Conservation (phyloP, 352 stramenopile species). For the Blastocystis sp. region DNA sequence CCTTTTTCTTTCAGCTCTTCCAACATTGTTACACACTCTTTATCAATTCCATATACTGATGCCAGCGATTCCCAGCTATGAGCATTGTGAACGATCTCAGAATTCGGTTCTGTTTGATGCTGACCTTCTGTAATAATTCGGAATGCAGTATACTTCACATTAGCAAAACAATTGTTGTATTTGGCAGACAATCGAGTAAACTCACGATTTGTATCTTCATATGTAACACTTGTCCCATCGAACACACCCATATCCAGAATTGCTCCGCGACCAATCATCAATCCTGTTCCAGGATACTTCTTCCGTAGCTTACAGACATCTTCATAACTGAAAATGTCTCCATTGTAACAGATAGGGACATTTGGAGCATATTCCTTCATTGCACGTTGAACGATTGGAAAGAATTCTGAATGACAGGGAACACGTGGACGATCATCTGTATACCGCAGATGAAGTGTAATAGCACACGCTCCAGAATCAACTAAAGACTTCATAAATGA, state of each 20-base stretch:
- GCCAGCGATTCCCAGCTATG: conserved; percentile 54
- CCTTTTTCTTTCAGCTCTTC: conserved; percentile 8
- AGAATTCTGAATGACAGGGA: conserved; percentile 53
- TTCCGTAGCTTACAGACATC: conserved; percentile 71
- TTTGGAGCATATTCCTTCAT: conserved; percentile 60
- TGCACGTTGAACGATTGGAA: conserved; percentile 59
- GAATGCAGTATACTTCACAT: conserved; percentile 61
- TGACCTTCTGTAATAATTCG: conserved; percentile 53
- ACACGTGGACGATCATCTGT: conserved; percentile 63
- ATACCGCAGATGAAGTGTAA: conserved; percentile 64
- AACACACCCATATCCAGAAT: conserved; percentile 71
- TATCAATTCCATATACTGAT: conserved; percentile 21
- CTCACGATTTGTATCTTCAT: conserved; percentile 64
- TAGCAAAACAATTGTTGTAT: conserved; percentile 53
- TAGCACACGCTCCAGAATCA: conserved; percentile 63
- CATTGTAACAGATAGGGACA: conserved; percentile 77
- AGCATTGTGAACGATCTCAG: conserved; percentile 19
- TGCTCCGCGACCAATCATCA: conserved; percentile 76
- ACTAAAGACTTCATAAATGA: conserved; percentile 62
- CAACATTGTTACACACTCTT: conserved; percentile 23
- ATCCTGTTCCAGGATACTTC: conserved; percentile 70
- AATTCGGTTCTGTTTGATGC: not conserved
- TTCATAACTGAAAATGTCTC: conserved; percentile 75
- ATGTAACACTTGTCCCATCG: conserved; percentile 3
- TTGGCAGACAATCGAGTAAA: conserved; percentile 58